Evolutionary conservation across 331 rosid species (phyloP).

Genomic region (Malus hybrid): DNA sequence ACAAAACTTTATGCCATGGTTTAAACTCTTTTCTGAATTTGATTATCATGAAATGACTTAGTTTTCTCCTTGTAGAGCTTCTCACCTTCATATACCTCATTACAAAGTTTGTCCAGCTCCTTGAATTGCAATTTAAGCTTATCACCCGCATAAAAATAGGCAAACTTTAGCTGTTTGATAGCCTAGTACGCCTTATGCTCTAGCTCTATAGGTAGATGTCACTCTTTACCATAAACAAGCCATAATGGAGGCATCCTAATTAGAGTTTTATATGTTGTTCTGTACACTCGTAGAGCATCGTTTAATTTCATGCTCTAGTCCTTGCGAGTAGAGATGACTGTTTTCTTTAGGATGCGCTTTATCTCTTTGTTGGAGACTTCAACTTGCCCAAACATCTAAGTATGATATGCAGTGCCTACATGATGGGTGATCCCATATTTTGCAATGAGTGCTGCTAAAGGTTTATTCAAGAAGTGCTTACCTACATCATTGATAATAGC

Average conservation of each 20-base stretch:
- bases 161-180: not conserved
- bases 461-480: not conserved
- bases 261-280: too few species aligned
- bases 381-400: not conserved
- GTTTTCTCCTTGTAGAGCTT: not conserved
- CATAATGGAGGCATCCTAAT: too few species aligned
- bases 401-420: not conserved
- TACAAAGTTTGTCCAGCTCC: not conserved
- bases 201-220: not conserved
- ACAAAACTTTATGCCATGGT: too few species aligned
- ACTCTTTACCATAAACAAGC: too few species aligned
- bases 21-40: too few species aligned
- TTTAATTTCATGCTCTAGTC: too few species aligned
- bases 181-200: not conserved
- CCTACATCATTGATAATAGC: not conserved
- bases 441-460: not conserved
- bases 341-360: too few species aligned
- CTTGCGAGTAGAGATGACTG: too few species aligned
- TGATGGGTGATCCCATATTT: not conserved
- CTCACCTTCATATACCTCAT: not conserved
- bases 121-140: not conserved
- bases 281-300: too few species aligned
- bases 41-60: not conserved
- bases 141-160: not conserved
- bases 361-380: not conserved